Conservation (phyloP, 768 basidiomycete species). For the Suillus placidus region DNA sequence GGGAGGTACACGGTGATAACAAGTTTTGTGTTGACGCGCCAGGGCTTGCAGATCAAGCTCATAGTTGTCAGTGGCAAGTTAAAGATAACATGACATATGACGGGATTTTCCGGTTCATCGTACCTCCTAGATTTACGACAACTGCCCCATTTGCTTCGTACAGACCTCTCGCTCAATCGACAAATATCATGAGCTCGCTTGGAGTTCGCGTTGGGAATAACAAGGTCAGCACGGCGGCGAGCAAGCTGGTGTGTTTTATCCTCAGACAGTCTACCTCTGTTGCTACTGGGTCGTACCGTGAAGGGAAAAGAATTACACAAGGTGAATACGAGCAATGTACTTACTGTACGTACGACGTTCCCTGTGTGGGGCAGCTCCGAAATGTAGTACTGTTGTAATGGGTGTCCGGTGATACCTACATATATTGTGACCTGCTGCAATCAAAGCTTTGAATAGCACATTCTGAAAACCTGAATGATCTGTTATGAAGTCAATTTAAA, state of each 20-base stretch:
- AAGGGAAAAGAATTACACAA: neutral
- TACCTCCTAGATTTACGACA: neutral
- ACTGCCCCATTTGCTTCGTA: neutral
- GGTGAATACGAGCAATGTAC: slow-evolving; percentile 5
- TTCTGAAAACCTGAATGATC: neutral
- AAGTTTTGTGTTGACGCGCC: slow-evolving; percentile 17
- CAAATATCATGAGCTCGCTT: neutral
- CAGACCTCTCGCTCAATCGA: neutral
- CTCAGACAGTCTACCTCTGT: slow-evolving; percentile 6
- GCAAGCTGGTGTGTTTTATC: neutral
- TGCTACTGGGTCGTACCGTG: slow-evolving; percentile 1
- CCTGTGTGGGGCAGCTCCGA: neutral
- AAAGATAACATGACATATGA: neutral
- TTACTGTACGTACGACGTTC: slow-evolving; percentile 1
- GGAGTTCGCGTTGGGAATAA: slow-evolving; percentile 8
- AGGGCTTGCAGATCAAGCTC: slow-evolving; percentile 18
- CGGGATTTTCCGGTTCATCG: neutral
- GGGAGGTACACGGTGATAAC: slow-evolving; percentile 17
- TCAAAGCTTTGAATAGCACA: neutral
- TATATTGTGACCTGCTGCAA: neutral
- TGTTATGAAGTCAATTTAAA: neutral
- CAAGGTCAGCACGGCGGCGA: neutral
- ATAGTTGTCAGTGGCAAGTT: slow-evolving; percentile 16
- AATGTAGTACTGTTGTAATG: neutral
- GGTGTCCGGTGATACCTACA: neutral